Conservation (phyloP, 108 stramenopile species). For the Conticribra guillardii region DNA sequence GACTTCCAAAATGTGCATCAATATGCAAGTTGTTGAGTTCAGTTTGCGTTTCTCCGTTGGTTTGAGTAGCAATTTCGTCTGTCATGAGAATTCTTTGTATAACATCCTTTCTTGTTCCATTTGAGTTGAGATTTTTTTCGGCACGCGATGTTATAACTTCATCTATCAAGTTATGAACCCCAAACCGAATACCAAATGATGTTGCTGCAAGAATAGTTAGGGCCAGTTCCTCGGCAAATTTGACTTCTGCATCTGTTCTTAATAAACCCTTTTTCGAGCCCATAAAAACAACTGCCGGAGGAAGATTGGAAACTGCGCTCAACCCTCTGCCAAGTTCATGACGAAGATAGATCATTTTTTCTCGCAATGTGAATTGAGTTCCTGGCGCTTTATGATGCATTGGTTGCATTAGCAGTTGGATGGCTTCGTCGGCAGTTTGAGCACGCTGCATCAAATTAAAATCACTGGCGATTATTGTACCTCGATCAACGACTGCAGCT, state of each 20-base stretch:
- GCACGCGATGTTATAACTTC: slow-evolving; percentile 11
- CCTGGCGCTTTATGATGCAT: slow-evolving; percentile 29
- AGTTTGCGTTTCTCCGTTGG: neutral
- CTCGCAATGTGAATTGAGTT: slow-evolving; percentile 36
- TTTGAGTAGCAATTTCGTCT: slow-evolving; percentile 14
- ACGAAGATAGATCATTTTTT: slow-evolving; percentile 39
- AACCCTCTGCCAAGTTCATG: slow-evolving; percentile 42
- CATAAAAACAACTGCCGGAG: slow-evolving; percentile 27
- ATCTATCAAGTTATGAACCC: slow-evolving; percentile 20
- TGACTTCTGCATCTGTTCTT: slow-evolving; percentile 28
- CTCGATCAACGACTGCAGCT: slow-evolving; percentile 19
- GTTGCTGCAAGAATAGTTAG: slow-evolving; percentile 14
- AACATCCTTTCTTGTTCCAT: neutral
- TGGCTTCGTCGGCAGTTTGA: slow-evolving; percentile 20
- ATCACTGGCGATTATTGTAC: slow-evolving; percentile 18
- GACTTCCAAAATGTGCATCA: slow-evolving; percentile 32
- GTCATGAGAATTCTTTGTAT: slow-evolving; percentile 42
- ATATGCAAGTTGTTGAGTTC: neutral
- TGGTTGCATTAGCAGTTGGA: slow-evolving; percentile 20
- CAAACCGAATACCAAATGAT: slow-evolving; percentile 21
- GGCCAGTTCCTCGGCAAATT: slow-evolving; percentile 12
- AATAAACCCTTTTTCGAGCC: slow-evolving; percentile 19
- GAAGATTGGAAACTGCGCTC: slow-evolving; percentile 23
- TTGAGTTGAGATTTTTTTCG: neutral
- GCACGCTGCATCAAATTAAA: slow-evolving; percentile 28